Base-by-base conservation (phyloP, 2,329 filamentous ascomycete genomes). In the Colletotrichum tofieldiae region DNA sequence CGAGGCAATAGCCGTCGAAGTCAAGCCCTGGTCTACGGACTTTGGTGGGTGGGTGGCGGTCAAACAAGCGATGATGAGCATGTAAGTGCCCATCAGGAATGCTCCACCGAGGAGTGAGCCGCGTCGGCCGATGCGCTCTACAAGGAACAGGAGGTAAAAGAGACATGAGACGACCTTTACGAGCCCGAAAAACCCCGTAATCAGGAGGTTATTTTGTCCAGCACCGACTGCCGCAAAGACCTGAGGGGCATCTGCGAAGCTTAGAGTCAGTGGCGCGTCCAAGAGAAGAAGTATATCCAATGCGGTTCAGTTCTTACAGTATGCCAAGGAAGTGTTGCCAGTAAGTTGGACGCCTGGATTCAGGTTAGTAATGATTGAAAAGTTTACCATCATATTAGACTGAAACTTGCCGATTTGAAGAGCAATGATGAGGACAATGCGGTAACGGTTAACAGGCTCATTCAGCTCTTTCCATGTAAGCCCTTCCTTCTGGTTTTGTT, bases 141-240 rank as follows among this genome's bases (percentile, higher is more conserved):
- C 82, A 20, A 88, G 78, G 74, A 69, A 86, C 18, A 87, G 75
- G 12, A 86, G 80, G 76, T 87, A 87, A 71, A 83, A 81, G 14
- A 80, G 69, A 54, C 86, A 86, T 4, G 85, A 84, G 0, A 86
- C 79, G 32, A 88, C 84, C 77, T 88, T 88, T 71, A 87, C 84
- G 9, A 87, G 78, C 3, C 86, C 86, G 54, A 89, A 88, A 77
- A 88, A 87, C 12, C 86, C 87, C 1, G 85, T 88, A 63, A 88
- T 82, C 9, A 88, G 79, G 49, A 87, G 83, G 35, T 59, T 69
- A 5, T 69, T 32, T 52, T 83, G 78, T 5, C 85, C 85, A 7
- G 86, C 85, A 5, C 86, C 86, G 12, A 88, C 84, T 3, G 85
- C 81, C 18, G 80, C 79, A 78, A 88, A 88, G 51, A 88, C 85